A percentile compares a stretch with the other conserved stretches of the same genome.
Conservation (phyloP, 352 stramenopile genomes). For the Phytopythium chamaehyphon region DNA sequence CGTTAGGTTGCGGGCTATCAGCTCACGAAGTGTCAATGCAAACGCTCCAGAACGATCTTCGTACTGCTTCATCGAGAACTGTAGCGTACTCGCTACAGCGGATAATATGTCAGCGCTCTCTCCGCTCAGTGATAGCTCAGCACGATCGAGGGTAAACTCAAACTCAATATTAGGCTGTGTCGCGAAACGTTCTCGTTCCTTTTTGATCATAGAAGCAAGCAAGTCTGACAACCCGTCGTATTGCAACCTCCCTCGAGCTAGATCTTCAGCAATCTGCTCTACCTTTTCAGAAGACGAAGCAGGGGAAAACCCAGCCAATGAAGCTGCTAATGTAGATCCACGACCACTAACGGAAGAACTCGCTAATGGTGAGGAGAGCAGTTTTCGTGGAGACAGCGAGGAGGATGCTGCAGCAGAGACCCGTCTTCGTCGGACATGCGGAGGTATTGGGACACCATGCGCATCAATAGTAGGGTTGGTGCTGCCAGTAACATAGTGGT, state of each 20-base stretch:
- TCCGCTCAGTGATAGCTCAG: conserved; percentile 56
- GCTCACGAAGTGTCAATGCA: conserved; percentile 46
- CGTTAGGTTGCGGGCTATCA: conserved; percentile 64
- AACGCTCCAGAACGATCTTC: conserved; percentile 68
- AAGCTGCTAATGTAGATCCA: background rate
- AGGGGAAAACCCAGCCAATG: background rate
- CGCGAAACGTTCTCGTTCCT: conserved; percentile 32
- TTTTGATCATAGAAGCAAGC: conserved; percentile 26
- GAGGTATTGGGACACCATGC: conserved; percentile 23
- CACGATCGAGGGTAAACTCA: conserved; percentile 48
- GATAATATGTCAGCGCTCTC: conserved; percentile 62
- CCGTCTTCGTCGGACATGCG: conserved; percentile 25
- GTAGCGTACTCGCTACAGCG: conserved; percentile 33
- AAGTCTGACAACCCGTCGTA: conserved; percentile 40
- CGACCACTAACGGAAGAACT: background rate
- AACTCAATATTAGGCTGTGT: conserved; percentile 58
- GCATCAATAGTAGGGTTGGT: conserved; percentile 5
- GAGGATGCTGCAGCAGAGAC: conserved; percentile 12
- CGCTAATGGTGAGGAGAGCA: background rate
- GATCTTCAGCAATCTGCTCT: conserved; percentile 41
- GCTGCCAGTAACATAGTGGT: conserved; percentile 43
- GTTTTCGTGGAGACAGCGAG: background rate
- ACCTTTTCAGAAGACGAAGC: conserved; percentile 27
- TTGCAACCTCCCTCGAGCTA: conserved; percentile 40
- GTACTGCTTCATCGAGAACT: conserved; percentile 63